Evolutionary conservation across 139 green algal genomes (phyloP).

Genomic region (Tetratostichococcus sp.): DNA sequence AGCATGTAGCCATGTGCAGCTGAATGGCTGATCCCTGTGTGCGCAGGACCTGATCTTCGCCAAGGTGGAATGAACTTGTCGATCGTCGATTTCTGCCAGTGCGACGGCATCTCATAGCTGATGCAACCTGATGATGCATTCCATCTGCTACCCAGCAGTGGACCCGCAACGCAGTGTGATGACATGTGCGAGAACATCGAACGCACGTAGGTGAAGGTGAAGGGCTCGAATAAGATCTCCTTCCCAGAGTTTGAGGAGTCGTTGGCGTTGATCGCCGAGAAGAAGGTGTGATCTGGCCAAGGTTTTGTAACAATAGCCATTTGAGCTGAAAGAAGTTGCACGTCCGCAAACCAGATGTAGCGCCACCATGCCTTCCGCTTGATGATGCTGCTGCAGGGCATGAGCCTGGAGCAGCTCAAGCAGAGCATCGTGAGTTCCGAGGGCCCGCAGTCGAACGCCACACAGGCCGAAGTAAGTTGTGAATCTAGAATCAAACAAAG

Average conservation of each 20-base stretch:
- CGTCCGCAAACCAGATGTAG: too few relatives aligned
- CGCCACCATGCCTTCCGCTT: too few relatives aligned
- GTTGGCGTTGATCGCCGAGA: slow-evolving; percentile 39
- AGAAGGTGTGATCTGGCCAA: slow-evolving; percentile 36
- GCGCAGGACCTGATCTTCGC: slow-evolving; percentile 50
- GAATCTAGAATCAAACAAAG: slow-evolving; percentile 15
- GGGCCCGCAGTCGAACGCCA: slow-evolving; percentile 29
- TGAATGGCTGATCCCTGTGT: too few relatives aligned
- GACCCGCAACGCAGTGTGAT: too few relatives aligned
- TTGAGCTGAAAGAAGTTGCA: too few relatives aligned
- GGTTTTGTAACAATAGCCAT: too few relatives aligned
- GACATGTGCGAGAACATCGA: too few relatives aligned
- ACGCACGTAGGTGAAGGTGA: slow-evolving; percentile 52
- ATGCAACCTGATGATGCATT: background rate
- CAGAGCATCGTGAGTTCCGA: slow-evolving; percentile 8
- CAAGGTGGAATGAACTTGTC: slow-evolving; percentile 28
- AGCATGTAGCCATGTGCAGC: too few relatives aligned
- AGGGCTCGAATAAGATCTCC: slow-evolving; percentile 53
- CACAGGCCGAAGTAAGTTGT: slow-evolving; percentile 20
- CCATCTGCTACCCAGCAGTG: too few relatives aligned
- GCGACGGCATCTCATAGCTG: background rate
- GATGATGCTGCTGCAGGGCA: slow-evolving; percentile 8
- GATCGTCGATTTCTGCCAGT: background rate
- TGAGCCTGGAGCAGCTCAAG: slow-evolving; percentile 24
- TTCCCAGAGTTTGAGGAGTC: slow-evolving; percentile 44